A percentile compares a stretch with the other conserved stretches of the same genome.
These are phyloP conservation scores for Nakataea oryzae DNA, from an alignment of 2,329 filamentous ascomycete species.

Conservation along the genomic window DNA sequence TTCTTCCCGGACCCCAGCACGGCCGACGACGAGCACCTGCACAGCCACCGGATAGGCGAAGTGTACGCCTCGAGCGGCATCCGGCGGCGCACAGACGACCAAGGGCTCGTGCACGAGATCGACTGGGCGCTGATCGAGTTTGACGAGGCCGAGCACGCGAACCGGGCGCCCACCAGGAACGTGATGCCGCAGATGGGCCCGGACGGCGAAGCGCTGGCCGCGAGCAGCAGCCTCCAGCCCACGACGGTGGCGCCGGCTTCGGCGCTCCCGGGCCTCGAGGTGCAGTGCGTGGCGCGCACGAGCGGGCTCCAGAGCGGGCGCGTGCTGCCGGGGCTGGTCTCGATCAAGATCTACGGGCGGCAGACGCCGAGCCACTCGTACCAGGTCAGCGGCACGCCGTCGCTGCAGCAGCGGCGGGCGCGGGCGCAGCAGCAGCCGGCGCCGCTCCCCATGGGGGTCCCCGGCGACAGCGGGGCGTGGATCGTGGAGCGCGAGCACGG, in stretches of 20 bases:
- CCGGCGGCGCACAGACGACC: slow-evolving; percentile 57
- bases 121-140: slow-evolving; percentile 92
- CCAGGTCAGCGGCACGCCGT: slow-evolving; percentile 37
- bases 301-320: slow-evolving; percentile 71
- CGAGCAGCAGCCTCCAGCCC: slow-evolving; percentile 33
- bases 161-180: slow-evolving; percentile 63
- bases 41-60: slow-evolving; percentile 70
- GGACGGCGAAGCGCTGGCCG: neutral
- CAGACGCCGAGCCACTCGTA: slow-evolving; percentile 67
- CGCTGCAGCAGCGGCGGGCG: slow-evolving; percentile 3
- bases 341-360: slow-evolving; percentile 81
- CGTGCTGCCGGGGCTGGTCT: slow-evolving; percentile 67
- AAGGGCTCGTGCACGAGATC: slow-evolving; percentile 76
- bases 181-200: slow-evolving; percentile 38
- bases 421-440: slow-evolving; percentile 5
- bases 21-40: slow-evolving; percentile 72
- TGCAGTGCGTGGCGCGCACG: slow-evolving; percentile 83
- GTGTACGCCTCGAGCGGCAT: slow-evolving; percentile 87
- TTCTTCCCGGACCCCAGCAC: slow-evolving; percentile 68
- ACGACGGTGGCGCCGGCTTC: slow-evolving; percentile 47
- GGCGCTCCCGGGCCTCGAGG: slow-evolving; percentile 61
- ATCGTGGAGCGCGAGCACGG: slow-evolving; percentile 73
- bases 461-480: slow-evolving; percentile 91
- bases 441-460: slow-evolving; percentile 47
- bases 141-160: slow-evolving; percentile 30